Evolutionary conservation across 345 rosid genomes (phyloP), one percentile per base, ranked within the genome.

Genomic region (Hibiscus syriacus): DNA sequence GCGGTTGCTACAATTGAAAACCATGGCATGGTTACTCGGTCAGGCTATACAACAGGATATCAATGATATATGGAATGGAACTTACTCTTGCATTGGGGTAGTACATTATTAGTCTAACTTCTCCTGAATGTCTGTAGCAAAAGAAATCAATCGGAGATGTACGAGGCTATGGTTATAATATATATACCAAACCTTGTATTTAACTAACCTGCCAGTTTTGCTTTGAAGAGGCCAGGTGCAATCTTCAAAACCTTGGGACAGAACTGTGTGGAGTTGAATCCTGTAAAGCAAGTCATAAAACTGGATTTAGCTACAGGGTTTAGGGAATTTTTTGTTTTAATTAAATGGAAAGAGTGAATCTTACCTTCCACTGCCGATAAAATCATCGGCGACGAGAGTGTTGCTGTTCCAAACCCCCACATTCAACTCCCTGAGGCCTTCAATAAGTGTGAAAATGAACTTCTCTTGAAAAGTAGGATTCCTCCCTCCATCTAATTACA

Each of bases 381-480:
- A 68, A 17, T 84, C 88, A 79, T 84, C 85, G 27, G 78, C 67
- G 7, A 70, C 34, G 48, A 84, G 64, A 50, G 88, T 72, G 80
- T 64, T 72, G 72, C 70, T 77, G 36, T 84, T 81, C 88, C 88
- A 84, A 5, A 84, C 84, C 17, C 22, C 26, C 41, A 79, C 76
- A 34, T 62, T 71, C 64, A 84, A 41, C 61, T 84, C 86, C 9
- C 73, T 63, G 1, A 84, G 79, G 30, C 89, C 89, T 73, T 84
- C 89, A 59, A 82, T 72, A 11, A 82, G 81, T 20, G 82, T 64
- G 67, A 82, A 62, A 38, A 71, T 53, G 67, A 82, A 84, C 72
- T 79, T 84, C 73, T 84, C 86, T 69, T 84, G 84, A 72, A 78
- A 84, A 5, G 59, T 71, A 1, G 86, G 89, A 72, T 84, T 84